Evolutionary conservation across 208 protist species (phyloP), one percentile per base, ranked within the genome.

Genomic region (Leptomonas pyrrhocoris): DNA sequence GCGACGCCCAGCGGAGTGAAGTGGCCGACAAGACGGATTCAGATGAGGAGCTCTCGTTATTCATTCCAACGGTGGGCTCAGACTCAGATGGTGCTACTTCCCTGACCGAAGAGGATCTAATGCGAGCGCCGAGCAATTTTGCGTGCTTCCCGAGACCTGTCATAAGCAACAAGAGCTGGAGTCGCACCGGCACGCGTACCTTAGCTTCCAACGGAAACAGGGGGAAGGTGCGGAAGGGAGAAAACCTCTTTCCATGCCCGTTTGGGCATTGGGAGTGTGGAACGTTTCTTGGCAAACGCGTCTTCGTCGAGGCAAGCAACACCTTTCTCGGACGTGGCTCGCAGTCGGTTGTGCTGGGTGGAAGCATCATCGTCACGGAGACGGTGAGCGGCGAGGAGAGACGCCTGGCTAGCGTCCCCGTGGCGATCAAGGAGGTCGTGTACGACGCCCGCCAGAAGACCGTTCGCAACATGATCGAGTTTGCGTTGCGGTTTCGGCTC

Each of bases 251-350:
- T 57, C 65, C 72, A 0, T 48, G 46, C n/a, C 30, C 48, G 19
- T 34, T 31, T 19, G 58, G 72, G 15, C 72, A 40, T 16, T 77
- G 72, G 72, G 72, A 77, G 21, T 77, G 72, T 21, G 72, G 72
- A 25, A 77, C 56, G 15, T 77, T 72, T 27, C 18, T 36, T 23
- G 72, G 58, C n/a, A 65, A 67, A 30, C 72, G 64, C 7, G 65
- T 77, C 28, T 72, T 62, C 23, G 28, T 77, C 2, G 62, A 71
- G 21, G 48, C 65, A 0, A 56, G 38, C 4, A 56, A 46, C 56
- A 28, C 36, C 2, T 66, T 49, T 42, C 45, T 77, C 15, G 72
- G 72, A 2, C 72, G 72, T 18, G 72, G 72, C 9, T 53, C 72
- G 21, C 25, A 51, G 21, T 55, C 72, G 18, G 5, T 62, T 12